These are phyloP conservation scores for Clavispora vitiphila DNA, from an alignment of 805 yeast species.

Conservation along the genomic window DNA sequence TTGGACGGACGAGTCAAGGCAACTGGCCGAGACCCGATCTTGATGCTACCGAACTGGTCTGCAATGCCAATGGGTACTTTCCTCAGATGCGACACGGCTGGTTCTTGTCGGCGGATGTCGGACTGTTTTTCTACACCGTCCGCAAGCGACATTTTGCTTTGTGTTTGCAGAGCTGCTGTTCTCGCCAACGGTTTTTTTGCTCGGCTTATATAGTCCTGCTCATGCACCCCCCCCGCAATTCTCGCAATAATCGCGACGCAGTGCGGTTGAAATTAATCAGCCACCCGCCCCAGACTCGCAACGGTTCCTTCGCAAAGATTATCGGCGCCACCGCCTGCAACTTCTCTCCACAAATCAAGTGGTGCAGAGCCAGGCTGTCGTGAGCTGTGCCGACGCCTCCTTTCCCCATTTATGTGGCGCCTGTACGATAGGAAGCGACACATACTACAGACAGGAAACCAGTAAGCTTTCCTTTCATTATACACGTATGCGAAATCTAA, in stretches of 20 bases:
- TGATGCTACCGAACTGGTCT: background rate
- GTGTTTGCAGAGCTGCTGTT: background rate
- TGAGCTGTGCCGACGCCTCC: no score
- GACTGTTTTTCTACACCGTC: background rate
- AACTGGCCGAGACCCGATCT: slow-evolving; percentile 5
- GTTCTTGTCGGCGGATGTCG: background rate
- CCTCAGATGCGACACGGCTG: background rate
- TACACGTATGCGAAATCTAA: no score
- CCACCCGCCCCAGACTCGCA: background rate
- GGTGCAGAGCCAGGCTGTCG: no score
- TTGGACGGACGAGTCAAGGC: slow-evolving; percentile 9
- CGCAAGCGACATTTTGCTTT: background rate
- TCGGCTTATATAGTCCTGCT: background rate
- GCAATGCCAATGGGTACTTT: background rate
- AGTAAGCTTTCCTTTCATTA: no score
- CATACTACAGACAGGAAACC: no score
- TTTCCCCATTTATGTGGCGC: no score
- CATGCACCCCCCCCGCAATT: background rate
- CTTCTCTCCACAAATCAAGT: no score
- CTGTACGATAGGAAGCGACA: no score
- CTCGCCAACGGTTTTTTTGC: no score
- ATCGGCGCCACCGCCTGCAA: no score
- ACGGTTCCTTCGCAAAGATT: no score
- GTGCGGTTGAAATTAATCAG: background rate
- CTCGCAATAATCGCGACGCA: background rate